phyloP scores from a whole-genome alignment of 768 basidiomycete genomes.

The Gymnopilus junonius region DNA sequence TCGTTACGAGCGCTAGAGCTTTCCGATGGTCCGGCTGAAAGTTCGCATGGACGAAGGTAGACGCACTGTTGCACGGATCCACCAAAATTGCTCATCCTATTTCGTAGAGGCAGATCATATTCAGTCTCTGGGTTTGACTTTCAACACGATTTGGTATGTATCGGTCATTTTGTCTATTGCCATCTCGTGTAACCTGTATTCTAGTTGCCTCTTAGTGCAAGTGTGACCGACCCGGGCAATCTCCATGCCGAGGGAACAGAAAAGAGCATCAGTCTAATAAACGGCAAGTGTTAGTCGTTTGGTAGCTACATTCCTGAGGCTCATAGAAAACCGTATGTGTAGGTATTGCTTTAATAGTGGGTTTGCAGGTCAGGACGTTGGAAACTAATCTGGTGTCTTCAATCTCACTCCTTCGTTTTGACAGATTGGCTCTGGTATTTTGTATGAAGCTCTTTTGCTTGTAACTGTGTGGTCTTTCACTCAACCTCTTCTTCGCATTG shows the following conservation, averaged over 20 bases:
- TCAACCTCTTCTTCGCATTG: not conserved
- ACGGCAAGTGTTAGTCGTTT: conserved; percentile 53
- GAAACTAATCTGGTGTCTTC: not conserved
- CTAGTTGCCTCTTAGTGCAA: conserved; percentile 72
- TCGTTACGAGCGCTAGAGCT: conserved; percentile 83
- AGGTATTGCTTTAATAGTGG: conserved; percentile 89
- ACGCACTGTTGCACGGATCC: not conserved
- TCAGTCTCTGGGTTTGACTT: conserved; percentile 82
- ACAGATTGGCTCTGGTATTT: conserved; percentile 92
- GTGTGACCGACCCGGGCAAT: conserved; percentile 71
- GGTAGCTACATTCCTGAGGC: not conserved
- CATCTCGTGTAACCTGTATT: not conserved
- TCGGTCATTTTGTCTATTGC: not conserved
- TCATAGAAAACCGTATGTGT: not conserved
- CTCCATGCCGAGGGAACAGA: conserved; percentile 53
- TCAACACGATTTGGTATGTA: conserved; percentile 59
- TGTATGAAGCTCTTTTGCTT: conserved; percentile 52
- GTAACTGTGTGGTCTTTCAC: not conserved
- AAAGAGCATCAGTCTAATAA: conserved; percentile 77
- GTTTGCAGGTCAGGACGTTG: conserved; percentile 61
- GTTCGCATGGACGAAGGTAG: conserved; percentile 39
- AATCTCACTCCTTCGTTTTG: conserved; percentile 1
- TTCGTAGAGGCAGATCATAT: conserved; percentile 56
- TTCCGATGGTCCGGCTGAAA: conserved; percentile 57
- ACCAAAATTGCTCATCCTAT: not conserved